phyloP scores from a whole-genome alignment of 169 alveolate genomes.

The Eimeria praecox region DNA sequence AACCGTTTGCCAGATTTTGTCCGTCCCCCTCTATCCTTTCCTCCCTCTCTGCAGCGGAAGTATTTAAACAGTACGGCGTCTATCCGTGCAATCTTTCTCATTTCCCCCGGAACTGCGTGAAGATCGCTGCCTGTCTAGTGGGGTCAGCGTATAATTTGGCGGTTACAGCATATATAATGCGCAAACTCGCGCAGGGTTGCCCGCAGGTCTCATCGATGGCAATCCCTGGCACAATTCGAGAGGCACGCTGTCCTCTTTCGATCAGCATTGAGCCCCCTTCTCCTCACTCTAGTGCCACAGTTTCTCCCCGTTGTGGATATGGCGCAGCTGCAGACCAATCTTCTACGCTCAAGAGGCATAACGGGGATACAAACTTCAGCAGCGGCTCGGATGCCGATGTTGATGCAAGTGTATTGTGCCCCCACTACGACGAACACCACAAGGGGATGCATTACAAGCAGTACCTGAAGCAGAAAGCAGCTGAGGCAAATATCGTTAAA shows the following conservation, averaged over 20 bases:
- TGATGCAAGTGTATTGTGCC: neutral
- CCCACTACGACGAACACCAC: conserved; percentile 52
- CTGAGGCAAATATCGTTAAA: neutral
- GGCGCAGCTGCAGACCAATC: neutral
- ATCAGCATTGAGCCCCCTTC: conserved; percentile 20
- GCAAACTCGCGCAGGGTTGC: neutral
- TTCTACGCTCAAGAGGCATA: neutral
- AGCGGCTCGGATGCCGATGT: neutral
- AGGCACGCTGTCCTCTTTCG: neutral
- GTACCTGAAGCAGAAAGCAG: conserved; percentile 22
- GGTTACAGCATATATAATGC: neutral
- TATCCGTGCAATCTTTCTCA: neutral
- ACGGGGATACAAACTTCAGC: neutral
- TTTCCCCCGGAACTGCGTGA: neutral
- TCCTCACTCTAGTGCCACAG: neutral
- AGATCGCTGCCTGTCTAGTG: neutral
- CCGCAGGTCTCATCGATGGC: neutral
- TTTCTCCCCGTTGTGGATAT: neutral
- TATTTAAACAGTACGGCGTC: neutral
- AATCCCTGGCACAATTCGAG: neutral
- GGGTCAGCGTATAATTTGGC: neutral
- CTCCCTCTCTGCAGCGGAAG: neutral
- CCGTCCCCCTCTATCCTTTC: neutral
- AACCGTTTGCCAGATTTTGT: neutral
- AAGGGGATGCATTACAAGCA: conserved; percentile 16